These are phyloP conservation scores for Lodderomyces metapsilosis DNA, from an alignment of 1,139 yeast species.

Conservation along the genomic window DNA sequence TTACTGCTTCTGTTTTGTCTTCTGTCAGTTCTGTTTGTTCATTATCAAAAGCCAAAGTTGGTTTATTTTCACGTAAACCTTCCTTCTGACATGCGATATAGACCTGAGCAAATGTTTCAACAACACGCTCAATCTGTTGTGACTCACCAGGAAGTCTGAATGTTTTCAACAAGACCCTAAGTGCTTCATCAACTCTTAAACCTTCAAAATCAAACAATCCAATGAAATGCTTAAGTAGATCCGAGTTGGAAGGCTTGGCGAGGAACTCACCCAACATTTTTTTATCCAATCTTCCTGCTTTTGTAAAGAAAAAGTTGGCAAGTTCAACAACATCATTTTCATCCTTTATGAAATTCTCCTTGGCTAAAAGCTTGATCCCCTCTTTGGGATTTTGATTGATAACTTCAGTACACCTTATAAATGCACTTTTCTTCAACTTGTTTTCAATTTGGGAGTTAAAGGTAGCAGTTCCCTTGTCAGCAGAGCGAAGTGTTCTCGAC, in stretches of 20 bases:
- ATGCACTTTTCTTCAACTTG: constrained; percentile 66
- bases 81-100: constrained; percentile 47
- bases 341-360: constrained; percentile 63
- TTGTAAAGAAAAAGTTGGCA: constrained; percentile 73
- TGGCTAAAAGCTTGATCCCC: constrained; percentile 65
- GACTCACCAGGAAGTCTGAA: constrained; percentile 97
- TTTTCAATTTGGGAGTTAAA: constrained; percentile 32
- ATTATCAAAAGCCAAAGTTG: constrained; percentile 16
- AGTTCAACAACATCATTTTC: constrained; percentile 54
- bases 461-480: not conserved
- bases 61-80: constrained; percentile 5
- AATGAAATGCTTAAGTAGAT: constrained; percentile 64
- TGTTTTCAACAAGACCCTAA: constrained; percentile 74
- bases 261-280: constrained; percentile 82
- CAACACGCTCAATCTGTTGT: constrained; percentile 89
- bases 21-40: constrained; percentile 15
- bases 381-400: constrained; percentile 77
- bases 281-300: constrained; percentile 81
- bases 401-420: constrained; percentile 67
- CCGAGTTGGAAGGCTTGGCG: constrained; percentile 70
- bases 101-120: constrained; percentile 80
- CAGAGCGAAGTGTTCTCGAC: constrained; percentile 27
- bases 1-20: constrained; percentile 40
- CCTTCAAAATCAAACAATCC: constrained; percentile 70
- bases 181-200: constrained; percentile 88